These are phyloP conservation scores for Cladosporium sp. DNA, from an alignment of 2,329 filamentous ascomycete genomes.

Conservation along the genomic window DNA sequence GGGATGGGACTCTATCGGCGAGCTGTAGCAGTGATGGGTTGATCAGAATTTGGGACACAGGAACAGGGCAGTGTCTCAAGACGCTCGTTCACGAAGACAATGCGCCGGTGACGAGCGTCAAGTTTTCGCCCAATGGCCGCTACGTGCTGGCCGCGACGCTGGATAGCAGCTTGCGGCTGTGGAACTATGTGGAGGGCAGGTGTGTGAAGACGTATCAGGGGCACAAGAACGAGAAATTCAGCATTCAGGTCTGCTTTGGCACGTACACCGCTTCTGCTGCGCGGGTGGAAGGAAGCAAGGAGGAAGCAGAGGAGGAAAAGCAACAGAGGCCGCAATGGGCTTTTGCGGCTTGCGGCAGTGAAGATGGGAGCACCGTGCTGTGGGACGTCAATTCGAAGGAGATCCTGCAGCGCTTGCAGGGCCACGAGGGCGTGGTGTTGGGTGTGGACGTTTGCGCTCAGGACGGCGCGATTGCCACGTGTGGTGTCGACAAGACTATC, in stretches of 20 bases:
- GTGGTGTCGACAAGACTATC: conserved; percentile 59
- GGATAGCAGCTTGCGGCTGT: conserved; percentile 84
- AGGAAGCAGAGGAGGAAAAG: conserved; percentile 17
- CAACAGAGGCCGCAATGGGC: conserved; percentile 32
- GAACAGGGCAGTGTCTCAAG: conserved; percentile 88
- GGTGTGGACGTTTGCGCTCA: conserved; percentile 56
- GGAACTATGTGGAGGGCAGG: conserved; percentile 88
- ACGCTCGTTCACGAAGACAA: conserved; percentile 97
- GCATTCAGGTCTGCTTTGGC: conserved; percentile 78
- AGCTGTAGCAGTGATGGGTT: conserved; percentile 89
- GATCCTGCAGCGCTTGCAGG: conserved; percentile 63
- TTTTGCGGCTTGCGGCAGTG: conserved; percentile 79
- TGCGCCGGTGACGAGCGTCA: conserved; percentile 80
- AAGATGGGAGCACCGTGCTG: conserved; percentile 78
- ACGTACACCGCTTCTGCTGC: conserved; percentile 49
- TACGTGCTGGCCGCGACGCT: conserved; percentile 89
- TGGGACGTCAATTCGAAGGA: conserved; percentile 91
- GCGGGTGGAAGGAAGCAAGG: conserved; percentile 21
- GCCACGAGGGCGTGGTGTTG: conserved; percentile 56
- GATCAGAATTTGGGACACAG: conserved; percentile 93
- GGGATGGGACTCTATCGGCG: conserved; percentile 86
- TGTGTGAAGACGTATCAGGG: conserved; percentile 98
- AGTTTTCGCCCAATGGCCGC: conserved; percentile 90
- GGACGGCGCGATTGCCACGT: conserved; percentile 55
- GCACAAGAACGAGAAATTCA: conserved; percentile 78